A percentile compares a stretch with the other conserved stretches of the same genome.
Conservation (phyloP, 805 yeast genomes). For the Wickerhamiella hasegawae region DNA sequence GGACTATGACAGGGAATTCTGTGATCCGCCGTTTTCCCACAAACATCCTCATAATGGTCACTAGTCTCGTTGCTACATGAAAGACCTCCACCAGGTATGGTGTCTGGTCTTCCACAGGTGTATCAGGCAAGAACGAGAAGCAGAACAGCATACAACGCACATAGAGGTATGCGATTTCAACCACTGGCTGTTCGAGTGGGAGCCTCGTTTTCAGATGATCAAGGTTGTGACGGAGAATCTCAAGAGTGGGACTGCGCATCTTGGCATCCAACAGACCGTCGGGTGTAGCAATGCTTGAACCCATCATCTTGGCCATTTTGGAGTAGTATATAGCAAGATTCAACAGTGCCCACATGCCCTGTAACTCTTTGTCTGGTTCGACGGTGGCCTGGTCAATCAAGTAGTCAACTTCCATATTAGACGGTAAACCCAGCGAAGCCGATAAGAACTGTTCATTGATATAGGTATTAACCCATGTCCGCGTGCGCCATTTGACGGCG, state of each 20-base stretch:
- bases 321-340: conserved; percentile 70
- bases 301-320: conserved; percentile 71
- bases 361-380: conserved; percentile 36
- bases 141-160: conserved; percentile 69
- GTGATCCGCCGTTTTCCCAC: conserved; percentile 54
- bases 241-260: conserved; percentile 63
- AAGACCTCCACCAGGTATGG: conserved; percentile 72
- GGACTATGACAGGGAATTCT: conserved; percentile 71
- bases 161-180: conserved; percentile 66
- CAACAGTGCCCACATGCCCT: conserved; percentile 54
- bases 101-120: conserved; percentile 75
- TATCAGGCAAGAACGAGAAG: conserved; percentile 66
- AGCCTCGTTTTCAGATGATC: conserved; percentile 53
- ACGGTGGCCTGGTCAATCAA: conserved; percentile 62
- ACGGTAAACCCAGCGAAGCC: conserved; percentile 73
- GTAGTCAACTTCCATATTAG: conserved; percentile 70
- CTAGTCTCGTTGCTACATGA: conserved; percentile 61
- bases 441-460: conserved; percentile 87
- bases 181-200: conserved; percentile 43
- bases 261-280: conserved; percentile 80
- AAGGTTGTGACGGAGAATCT: conserved; percentile 64
- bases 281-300: conserved; percentile 66
- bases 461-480: conserved; percentile 82
- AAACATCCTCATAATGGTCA: conserved; percentile 60
- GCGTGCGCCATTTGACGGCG: conserved; percentile 86